Evolutionary conservation across 768 basidiomycete genomes (phyloP).

Genomic region (Lentinula detonsa): DNA sequence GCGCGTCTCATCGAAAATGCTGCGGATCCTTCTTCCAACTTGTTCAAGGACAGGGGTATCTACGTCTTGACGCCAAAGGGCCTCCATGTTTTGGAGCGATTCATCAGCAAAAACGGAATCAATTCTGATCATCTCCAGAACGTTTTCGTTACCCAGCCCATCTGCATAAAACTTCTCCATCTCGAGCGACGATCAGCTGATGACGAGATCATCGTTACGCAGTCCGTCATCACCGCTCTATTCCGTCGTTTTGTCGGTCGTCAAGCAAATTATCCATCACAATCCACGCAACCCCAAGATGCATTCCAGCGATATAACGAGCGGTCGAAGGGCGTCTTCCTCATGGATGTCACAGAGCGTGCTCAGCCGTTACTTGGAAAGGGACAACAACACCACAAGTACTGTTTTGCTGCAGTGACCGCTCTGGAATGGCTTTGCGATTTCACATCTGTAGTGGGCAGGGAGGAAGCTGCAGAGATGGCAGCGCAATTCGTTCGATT

Average conservation of each 20-base stretch:
- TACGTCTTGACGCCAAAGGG: conserved; percentile 97
- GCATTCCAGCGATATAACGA: conserved; percentile 73
- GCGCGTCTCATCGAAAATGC: conserved; percentile 97
- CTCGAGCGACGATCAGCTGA: conserved; percentile 89
- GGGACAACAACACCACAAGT: conserved; percentile 44
- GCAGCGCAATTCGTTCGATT: conserved; percentile 97
- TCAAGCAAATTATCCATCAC: conserved; percentile 69
- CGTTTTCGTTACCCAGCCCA: conserved; percentile 88
- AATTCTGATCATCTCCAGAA: conserved; percentile 86
- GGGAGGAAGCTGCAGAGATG: conserved; percentile 97
- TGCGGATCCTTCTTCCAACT: conserved; percentile 77
- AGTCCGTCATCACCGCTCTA: conserved; percentile 88
- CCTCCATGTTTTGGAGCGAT: conserved; percentile 97
- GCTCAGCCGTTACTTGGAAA: conserved; percentile 48
- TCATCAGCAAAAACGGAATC: conserved; percentile 99
- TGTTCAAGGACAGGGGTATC: conserved; percentile 97
- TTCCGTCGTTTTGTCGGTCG: conserved; percentile 95
- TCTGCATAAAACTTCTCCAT: conserved; percentile 96
- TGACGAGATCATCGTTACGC: conserved; percentile 96
- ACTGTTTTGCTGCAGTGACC: conserved; percentile 80
- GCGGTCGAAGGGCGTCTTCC: conserved; percentile 64
- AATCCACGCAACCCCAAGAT: conserved; percentile 43
- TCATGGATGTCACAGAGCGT: conserved; percentile 69
- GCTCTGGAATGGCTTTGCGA: conserved; percentile 98
- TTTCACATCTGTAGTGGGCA: conserved; percentile 91